Conservation (phyloP, 129 eudicot genomes). For the Helianthus tuberosus region DNA sequence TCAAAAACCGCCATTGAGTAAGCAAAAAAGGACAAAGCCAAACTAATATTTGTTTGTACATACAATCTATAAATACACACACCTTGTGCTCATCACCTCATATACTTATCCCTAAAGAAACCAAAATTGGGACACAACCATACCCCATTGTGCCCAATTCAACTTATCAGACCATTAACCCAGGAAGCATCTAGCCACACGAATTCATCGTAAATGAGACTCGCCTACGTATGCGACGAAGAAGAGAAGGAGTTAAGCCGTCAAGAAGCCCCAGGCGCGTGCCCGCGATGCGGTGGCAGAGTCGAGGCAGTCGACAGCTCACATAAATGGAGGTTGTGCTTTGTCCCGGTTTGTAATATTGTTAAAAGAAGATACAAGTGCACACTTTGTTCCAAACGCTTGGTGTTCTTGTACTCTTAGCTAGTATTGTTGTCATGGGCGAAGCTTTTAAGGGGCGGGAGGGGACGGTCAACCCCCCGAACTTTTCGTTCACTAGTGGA, state of each 20-base stretch:
- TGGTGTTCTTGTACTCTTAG: constrained; percentile 35
- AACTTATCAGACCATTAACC: not conserved
- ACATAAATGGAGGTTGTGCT: constrained; percentile 39
- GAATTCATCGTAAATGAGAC: constrained; percentile 19
- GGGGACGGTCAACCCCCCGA: too few species aligned
- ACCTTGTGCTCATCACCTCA: constrained; percentile 1
- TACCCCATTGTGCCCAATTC: not conserved
- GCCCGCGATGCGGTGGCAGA: constrained; percentile 44
- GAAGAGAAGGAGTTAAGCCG: constrained; percentile 38
- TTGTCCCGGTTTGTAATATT: constrained; percentile 36
- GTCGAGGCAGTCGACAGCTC: constrained; percentile 38
- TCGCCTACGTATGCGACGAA: constrained; percentile 31
- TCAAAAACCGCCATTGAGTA: constrained; percentile 15
- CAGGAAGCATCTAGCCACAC: not conserved
- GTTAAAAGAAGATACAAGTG: constrained; percentile 36
- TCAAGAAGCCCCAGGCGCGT: constrained; percentile 38
- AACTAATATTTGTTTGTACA: constrained; percentile 22
- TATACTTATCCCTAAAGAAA: constrained; percentile 15
- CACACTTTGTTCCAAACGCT: constrained; percentile 34
- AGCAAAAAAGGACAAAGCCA: constrained; percentile 13
- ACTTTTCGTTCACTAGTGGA: too few species aligned
- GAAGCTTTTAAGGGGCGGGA: too few species aligned
- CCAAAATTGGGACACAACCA: not conserved
- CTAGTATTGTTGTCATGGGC: too few species aligned
- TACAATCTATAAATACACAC: constrained; percentile 17